Evolutionary conservation across 2,329 filamentous ascomycete species (phyloP).

Genomic region (Metarhizium guizhouense): DNA sequence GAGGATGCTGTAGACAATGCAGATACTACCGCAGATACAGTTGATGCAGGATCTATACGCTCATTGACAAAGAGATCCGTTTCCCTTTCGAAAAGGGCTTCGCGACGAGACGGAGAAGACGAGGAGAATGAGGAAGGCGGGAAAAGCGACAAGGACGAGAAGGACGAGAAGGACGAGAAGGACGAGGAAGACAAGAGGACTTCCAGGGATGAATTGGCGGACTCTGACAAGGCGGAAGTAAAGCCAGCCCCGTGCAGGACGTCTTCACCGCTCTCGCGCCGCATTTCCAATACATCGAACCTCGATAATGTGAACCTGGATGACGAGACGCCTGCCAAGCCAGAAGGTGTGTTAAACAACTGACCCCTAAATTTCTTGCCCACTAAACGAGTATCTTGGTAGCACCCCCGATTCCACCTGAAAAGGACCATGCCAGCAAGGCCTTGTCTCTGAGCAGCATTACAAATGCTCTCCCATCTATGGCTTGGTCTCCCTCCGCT

Average conservation of each 20-base stretch:
- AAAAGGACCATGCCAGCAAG: slow-evolving; percentile 37
- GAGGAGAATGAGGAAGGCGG: slow-evolving; percentile 1
- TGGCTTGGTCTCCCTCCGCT: slow-evolving; percentile 60
- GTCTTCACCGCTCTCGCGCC: slow-evolving; percentile 31
- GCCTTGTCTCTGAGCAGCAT: slow-evolving; percentile 60
- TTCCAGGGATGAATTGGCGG: slow-evolving; percentile 6
- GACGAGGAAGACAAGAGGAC: neutral
- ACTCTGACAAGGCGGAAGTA: slow-evolving; percentile 12
- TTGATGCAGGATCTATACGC: slow-evolving; percentile 54
- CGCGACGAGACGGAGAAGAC: slow-evolving; percentile 8
- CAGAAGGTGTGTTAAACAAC: slow-evolving; percentile 20
- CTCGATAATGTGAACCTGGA: slow-evolving; percentile 59
- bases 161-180: slow-evolving; percentile 3
- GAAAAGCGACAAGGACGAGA: too few species aligned
- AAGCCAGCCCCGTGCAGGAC: slow-evolving; percentile 17
- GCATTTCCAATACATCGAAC: slow-evolving; percentile 37
- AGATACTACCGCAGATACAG: slow-evolving; percentile 46
- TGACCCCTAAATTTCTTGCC: neutral
- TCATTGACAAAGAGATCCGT: slow-evolving; percentile 48
- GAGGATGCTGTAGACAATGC: slow-evolving; percentile 68
- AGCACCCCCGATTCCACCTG: slow-evolving; percentile 24
- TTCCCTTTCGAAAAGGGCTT: slow-evolving; percentile 24
- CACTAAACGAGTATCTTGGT: slow-evolving; percentile 10
- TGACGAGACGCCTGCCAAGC: slow-evolving; percentile 37
- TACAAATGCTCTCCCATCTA: slow-evolving; percentile 60